phyloP scores from a whole-genome alignment of 306 rosid genomes.

The Vigna mungo region DNA sequence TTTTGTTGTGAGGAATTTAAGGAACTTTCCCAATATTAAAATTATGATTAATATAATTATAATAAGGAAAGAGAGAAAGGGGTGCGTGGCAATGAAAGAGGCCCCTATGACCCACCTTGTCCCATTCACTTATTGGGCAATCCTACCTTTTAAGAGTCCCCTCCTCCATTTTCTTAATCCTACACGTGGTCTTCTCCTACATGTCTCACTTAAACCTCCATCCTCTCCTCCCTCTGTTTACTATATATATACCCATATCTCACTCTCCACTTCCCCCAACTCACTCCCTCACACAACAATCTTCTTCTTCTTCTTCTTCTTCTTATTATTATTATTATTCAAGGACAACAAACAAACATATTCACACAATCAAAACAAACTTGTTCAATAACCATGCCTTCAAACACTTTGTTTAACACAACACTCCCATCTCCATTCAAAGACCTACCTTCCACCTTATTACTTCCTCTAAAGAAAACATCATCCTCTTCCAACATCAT shows the following conservation, averaged over 20 bases:
- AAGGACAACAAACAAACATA: too few species aligned
- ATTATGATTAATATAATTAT: too few species aligned
- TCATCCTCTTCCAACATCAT: not conserved
- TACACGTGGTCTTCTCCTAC: slow-evolving; percentile 79
- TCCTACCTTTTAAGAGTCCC: slow-evolving; percentile 37
- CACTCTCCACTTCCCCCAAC: slow-evolving; percentile 45
- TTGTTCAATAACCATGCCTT: slow-evolving; percentile 41
- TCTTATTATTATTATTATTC: too few species aligned
- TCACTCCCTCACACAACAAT: not conserved
- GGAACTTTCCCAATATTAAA: slow-evolving; percentile 45
- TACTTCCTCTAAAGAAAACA: slow-evolving; percentile 39
- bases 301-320: too few species aligned
- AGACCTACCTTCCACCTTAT: slow-evolving; percentile 22
- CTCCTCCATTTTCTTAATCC: slow-evolving; percentile 48
- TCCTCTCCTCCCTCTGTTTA: slow-evolving; percentile 21
- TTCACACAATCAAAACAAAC: too few species aligned
- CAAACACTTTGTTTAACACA: slow-evolving; percentile 48
- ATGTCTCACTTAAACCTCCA: slow-evolving; percentile 54
- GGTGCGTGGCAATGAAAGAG: slow-evolving; percentile 61
- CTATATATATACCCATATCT: slow-evolving; percentile 61
- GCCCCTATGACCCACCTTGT: slow-evolving; percentile 51
- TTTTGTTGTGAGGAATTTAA: slow-evolving; percentile 32
- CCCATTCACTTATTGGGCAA: slow-evolving; percentile 63
- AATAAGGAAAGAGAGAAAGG: slow-evolving; percentile 15
- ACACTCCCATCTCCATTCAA: slow-evolving; percentile 34